These are phyloP conservation scores for Penicillium psychrofluorescens DNA, from an alignment of 495 filamentous ascomycete genomes.

Conservation along the genomic window DNA sequence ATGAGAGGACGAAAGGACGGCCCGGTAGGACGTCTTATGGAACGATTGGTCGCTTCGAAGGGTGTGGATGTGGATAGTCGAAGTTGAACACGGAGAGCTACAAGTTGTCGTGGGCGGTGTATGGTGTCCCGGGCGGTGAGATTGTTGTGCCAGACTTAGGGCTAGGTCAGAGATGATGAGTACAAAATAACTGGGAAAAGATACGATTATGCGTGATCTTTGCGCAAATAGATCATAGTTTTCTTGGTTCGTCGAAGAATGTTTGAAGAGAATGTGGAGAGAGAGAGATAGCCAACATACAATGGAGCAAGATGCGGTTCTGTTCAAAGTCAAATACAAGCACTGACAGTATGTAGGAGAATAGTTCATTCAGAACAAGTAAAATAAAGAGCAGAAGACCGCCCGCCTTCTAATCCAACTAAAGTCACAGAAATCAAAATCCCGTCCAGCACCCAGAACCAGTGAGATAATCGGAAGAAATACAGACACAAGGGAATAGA, in stretches of 20 bases:
- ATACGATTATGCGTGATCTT: no score
- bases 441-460: neutral
- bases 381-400: conserved; percentile 1
- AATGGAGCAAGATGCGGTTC: no score
- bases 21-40: neutral
- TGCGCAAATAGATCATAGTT: no score
- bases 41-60: neutral
- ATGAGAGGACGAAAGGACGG: no score
- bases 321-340: neutral
- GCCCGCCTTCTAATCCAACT: conserved; percentile 4
- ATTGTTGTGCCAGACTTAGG: conserved; percentile 1
- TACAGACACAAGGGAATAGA: neutral
- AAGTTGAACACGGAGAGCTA: conserved; percentile 3
- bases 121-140: neutral
- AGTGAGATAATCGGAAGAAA: neutral
- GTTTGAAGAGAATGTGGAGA: no score
- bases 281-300: no score
- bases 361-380: neutral
- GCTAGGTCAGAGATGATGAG: neutral
- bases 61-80: neutral
- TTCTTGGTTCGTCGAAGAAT: no score
- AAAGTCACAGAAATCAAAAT: conserved; percentile 1
- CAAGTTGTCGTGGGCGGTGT: conserved; percentile 2
- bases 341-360: neutral
- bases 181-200: neutral